Conservation (phyloP, 768 basidiomycete species). For the Cantharellus anzutake region DNA sequence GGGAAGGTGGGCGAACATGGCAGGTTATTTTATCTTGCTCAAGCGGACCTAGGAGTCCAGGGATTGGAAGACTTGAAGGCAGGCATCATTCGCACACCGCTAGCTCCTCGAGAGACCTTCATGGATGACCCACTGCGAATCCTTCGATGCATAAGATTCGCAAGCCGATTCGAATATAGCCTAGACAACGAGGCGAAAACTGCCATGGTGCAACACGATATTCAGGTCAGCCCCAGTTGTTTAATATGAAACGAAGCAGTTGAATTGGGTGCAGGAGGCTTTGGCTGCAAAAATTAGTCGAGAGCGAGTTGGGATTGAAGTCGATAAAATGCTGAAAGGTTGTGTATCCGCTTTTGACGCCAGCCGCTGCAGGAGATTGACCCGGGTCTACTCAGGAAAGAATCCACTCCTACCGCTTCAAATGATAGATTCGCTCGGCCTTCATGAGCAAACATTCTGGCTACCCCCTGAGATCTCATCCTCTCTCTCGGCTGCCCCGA, state of each 20-base stretch:
- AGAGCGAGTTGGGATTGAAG: constrained; percentile 80
- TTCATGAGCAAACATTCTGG: constrained; percentile 50
- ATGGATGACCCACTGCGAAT: constrained; percentile 86
- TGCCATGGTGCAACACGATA: constrained; percentile 38
- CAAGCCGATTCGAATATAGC: constrained; percentile 72
- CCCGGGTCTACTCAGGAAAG: constrained; percentile 28
- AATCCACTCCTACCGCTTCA: constrained; percentile 57
- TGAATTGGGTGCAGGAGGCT: constrained; percentile 26
- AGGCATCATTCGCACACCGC: constrained; percentile 72
- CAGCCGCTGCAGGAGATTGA: neutral
- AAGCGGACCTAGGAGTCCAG: constrained; percentile 18
- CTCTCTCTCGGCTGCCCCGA: constrained; percentile 27
- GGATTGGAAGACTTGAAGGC: constrained; percentile 69
- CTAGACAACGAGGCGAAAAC: constrained; percentile 48
- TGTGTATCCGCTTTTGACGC: neutral
- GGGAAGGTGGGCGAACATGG: constrained; percentile 27
- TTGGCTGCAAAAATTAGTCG: constrained; percentile 66
- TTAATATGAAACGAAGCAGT: neutral
- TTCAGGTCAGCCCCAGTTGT: constrained; percentile 31
- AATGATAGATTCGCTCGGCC: constrained; percentile 50
- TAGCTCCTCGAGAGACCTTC: constrained; percentile 76
- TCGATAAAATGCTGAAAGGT: constrained; percentile 91
- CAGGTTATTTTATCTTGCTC: neutral
- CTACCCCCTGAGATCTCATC: constrained; percentile 28
- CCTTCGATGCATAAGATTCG: constrained; percentile 79